Evolutionary conservation across 2,329 filamentous ascomycete species (phyloP).

Genomic region (Verticillium zaregamsianum): DNA sequence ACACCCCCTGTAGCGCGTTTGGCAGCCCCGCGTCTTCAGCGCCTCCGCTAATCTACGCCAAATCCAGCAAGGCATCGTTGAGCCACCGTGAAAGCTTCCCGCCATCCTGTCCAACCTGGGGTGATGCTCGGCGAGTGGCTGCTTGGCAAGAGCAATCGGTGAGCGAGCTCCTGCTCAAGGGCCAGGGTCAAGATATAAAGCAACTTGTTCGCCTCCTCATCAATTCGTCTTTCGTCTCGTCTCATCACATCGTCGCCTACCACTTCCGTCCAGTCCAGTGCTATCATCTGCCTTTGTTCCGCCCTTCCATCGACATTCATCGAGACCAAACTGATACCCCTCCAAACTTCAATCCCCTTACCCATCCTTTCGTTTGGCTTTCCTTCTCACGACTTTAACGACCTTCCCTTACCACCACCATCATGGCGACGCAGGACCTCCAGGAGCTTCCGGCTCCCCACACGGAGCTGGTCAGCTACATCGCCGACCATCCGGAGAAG

Average conservation of each 20-base stretch:
- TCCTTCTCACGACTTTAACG: neutral
- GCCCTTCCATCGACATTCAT: neutral
- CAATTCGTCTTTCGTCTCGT: neutral
- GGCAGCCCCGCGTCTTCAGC: neutral
- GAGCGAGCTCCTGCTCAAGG: neutral
- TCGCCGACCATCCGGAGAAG: slow-evolving; percentile 48
- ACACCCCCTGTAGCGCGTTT: neutral
- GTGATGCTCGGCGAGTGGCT: neutral
- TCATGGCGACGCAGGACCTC: slow-evolving; percentile 33
- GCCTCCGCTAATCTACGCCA: neutral
- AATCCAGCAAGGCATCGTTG: neutral
- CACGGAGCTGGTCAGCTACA: slow-evolving; percentile 43
- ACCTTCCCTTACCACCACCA: slow-evolving; percentile 4
- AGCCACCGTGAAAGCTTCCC: neutral
- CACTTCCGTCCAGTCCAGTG: neutral
- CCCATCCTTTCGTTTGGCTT: neutral
- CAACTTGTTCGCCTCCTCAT: neutral
- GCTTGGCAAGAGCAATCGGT: neutral
- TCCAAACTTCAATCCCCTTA: neutral
- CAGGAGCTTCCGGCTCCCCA: slow-evolving; percentile 44
- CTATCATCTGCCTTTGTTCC: neutral
- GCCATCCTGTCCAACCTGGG: neutral
- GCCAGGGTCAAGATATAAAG: neutral
- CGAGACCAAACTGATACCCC: neutral
- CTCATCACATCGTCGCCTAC: neutral